A percentile compares a stretch with the other conserved stretches of the same genome.
These are phyloP conservation scores for Areca catechu DNA, from an alignment of 176 grass and related monocot genomes.

Conservation along the genomic window DNA sequence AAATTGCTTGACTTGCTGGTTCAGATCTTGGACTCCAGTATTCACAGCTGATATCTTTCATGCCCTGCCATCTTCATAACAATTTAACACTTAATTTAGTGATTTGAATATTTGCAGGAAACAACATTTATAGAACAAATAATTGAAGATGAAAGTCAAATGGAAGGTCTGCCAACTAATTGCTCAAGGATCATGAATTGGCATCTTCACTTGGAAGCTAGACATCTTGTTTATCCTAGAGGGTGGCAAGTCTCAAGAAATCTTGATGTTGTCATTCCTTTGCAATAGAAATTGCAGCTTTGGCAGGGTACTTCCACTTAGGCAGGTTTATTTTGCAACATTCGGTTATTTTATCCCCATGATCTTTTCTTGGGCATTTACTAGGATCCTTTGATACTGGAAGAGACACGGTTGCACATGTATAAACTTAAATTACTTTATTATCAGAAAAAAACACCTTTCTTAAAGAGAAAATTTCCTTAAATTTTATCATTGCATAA, in stretches of 20 bases:
- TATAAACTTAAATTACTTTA: too few species aligned
- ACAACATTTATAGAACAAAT: slow-evolving; percentile 80
- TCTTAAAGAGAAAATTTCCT: too few species aligned
- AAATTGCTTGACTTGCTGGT: too few species aligned
- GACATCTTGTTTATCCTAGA: slow-evolving; percentile 67
- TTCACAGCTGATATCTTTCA: too few species aligned
- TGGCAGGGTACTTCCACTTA: not conserved
- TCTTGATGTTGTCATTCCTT: slow-evolving; percentile 70
- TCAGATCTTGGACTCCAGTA: too few species aligned
- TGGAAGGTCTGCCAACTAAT: slow-evolving; percentile 83
- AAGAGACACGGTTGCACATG: too few species aligned
- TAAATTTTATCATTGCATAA: too few species aligned
- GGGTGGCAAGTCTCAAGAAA: slow-evolving; percentile 59
- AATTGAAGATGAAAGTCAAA: slow-evolving; percentile 94
- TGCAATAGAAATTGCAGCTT: slow-evolving; percentile 39
- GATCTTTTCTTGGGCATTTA: too few species aligned
- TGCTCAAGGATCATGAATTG: slow-evolving; percentile 94
- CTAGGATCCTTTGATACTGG: too few species aligned
- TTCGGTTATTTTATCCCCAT: not conserved
- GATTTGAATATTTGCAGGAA: slow-evolving; percentile 48
- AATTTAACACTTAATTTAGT: not conserved
- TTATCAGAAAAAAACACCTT: too few species aligned
- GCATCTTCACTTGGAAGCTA: slow-evolving; percentile 83
- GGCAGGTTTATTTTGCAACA: not conserved
- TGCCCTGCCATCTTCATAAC: too few species aligned